phyloP scores from a whole-genome alignment of 108 stramenopile species.

The Fragilariopsis cylindrus region DNA sequence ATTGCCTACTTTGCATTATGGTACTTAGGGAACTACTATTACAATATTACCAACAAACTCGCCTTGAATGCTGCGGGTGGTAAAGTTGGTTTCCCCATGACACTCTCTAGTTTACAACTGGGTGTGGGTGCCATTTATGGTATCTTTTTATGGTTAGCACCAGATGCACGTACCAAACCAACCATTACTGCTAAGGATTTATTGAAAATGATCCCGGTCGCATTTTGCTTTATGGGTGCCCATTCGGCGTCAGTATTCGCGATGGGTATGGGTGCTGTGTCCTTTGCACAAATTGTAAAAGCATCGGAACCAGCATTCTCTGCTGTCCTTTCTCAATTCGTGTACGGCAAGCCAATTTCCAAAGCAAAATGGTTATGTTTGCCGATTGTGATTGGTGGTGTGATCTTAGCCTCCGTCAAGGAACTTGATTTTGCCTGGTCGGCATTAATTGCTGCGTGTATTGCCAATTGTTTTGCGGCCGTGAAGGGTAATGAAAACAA shows the following conservation, averaged over 20 bases:
- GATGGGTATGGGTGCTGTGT: constrained; percentile 90
- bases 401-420: constrained; percentile 89
- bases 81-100: constrained; percentile 89
- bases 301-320: constrained; percentile 93
- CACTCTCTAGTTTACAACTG: constrained; percentile 84
- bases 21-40: constrained; percentile 95
- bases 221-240: constrained; percentile 91
- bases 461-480: constrained; percentile 92
- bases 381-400: constrained; percentile 92
- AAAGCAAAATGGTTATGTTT: constrained; percentile 94
- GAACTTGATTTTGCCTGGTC: constrained; percentile 92
- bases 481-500: constrained; percentile 95
- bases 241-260: constrained; percentile 92
- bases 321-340: constrained; percentile 86
- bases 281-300: constrained; percentile 95
- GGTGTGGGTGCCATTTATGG: constrained; percentile 86
- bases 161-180: constrained; percentile 79
- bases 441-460: constrained; percentile 86
- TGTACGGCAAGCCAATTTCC: constrained; percentile 84
- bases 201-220: constrained; percentile 86
- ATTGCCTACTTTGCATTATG: constrained; percentile 86
- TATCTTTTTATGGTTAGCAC: constrained; percentile 90
- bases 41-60: constrained; percentile 92
- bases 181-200: constrained; percentile 76
- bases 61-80: constrained; percentile 88